phyloP scores from a whole-genome alignment of 1,139 yeast species.

The Blastobotrys malaysiensis region DNA sequence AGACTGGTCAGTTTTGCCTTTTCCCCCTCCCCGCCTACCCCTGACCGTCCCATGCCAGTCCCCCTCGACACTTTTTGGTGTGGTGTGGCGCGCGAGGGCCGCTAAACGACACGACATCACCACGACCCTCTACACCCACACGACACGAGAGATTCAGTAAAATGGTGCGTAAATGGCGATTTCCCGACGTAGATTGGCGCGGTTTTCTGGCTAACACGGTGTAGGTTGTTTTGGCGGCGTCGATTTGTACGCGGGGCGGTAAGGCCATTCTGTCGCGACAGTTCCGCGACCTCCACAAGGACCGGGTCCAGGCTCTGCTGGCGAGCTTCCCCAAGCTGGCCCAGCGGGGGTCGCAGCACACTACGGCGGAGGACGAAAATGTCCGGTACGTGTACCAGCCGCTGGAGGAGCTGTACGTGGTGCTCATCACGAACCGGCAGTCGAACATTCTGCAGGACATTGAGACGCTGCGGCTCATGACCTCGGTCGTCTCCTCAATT shows the following conservation, averaged over 20 bases:
- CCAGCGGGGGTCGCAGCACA: conserved; percentile 73
- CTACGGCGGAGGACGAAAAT: conserved; percentile 89
- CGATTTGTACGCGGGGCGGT: conserved; percentile 93
- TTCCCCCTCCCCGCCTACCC: not conserved
- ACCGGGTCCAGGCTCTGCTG: conserved; percentile 78
- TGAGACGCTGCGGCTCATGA: conserved; percentile 81
- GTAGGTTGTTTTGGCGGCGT: conserved; percentile 82
- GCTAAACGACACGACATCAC: conserved; percentile 1
- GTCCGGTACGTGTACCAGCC: conserved; percentile 96
- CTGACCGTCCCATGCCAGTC: not conserved
- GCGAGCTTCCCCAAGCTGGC: conserved; percentile 83
- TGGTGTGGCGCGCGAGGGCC: not conserved
- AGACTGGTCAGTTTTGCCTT: not conserved
- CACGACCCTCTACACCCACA: not conserved
- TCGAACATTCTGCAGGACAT: conserved; percentile 94
- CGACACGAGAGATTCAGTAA: not conserved
- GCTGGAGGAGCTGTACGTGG: conserved; percentile 87
- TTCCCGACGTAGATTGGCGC: too few species aligned
- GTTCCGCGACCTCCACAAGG: conserved; percentile 79
- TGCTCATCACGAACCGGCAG: conserved; percentile 83
- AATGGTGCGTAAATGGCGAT: too few species aligned
- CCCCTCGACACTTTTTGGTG: not conserved
- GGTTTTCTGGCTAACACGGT: not conserved
- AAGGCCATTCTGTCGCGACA: conserved; percentile 91
- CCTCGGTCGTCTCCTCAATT: conserved; percentile 72